A percentile compares a stretch with the other conserved stretches of the same genome.
Conservation (phyloP, 805 yeast genomes). For the Ogataea minuta region DNA sequence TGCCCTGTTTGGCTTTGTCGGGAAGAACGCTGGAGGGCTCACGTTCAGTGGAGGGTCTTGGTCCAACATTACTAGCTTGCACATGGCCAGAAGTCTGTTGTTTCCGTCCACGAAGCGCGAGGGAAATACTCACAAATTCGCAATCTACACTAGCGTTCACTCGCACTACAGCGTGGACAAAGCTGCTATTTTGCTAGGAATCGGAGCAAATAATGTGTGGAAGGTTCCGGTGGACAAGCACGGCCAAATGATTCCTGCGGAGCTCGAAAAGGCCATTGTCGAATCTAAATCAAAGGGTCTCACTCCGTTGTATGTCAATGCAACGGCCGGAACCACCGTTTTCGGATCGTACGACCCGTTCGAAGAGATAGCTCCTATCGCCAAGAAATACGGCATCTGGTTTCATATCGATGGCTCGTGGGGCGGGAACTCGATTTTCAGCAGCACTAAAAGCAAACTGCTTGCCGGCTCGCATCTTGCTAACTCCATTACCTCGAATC, state of each 20-base stretch:
- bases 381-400: conserved; percentile 61
- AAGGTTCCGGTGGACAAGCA: conserved; percentile 55
- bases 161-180: conserved; percentile 80
- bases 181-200: conserved; percentile 72
- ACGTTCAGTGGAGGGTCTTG: conserved; percentile 88
- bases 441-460: conserved; percentile 42
- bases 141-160: conserved; percentile 67
- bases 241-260: conserved; percentile 55
- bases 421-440: conserved; percentile 85
- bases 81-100: conserved; percentile 64
- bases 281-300: conserved; percentile 48
- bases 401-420: conserved; percentile 86
- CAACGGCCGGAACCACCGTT: conserved; percentile 88
- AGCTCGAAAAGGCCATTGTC: conserved; percentile 45
- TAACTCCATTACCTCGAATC: conserved; percentile 75
- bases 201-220: conserved; percentile 63
- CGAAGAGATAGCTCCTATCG: conserved; percentile 49
- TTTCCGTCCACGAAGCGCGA: conserved; percentile 66
- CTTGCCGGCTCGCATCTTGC: conserved; percentile 64
- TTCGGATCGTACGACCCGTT: conserved; percentile 80
- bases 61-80: conserved; percentile 78
- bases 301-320: conserved; percentile 73
- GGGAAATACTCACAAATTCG: conserved; percentile 63
- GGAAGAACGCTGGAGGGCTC: conserved; percentile 67
- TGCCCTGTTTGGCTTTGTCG: conserved; percentile 54